Evolutionary conservation across 176 grass and related monocot genomes (phyloP).

Genomic region (Juncus effusus): DNA sequence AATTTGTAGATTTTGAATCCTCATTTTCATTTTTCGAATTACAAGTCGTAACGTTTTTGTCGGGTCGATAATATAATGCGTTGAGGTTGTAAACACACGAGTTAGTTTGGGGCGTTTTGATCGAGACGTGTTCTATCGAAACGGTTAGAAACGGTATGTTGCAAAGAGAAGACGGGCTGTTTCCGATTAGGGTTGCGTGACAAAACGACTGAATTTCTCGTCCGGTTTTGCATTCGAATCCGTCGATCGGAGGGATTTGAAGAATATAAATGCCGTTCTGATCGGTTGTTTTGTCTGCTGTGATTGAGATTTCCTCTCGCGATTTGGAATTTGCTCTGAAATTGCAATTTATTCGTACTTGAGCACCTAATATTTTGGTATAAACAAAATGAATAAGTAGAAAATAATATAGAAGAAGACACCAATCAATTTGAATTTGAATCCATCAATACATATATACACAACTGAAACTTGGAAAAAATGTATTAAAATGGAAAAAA

Average conservation of each 20-base stretch:
- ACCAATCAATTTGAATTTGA: neutral
- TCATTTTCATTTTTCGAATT: neutral
- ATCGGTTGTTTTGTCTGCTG: slow-evolving; percentile 60
- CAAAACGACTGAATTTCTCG: slow-evolving; percentile 54
- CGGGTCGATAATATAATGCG: slow-evolving; percentile 72
- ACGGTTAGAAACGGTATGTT: slow-evolving; percentile 51
- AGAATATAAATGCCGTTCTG: slow-evolving; percentile 65
- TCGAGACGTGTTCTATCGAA: slow-evolving; percentile 50
- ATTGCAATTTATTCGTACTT: slow-evolving; percentile 59
- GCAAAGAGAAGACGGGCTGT: slow-evolving; percentile 59
- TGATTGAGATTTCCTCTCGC: slow-evolving; percentile 58
- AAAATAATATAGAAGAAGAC: neutral
- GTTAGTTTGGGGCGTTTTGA: slow-evolving; percentile 16
- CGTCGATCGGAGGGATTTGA: slow-evolving; percentile 62
- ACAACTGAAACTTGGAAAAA: neutral
- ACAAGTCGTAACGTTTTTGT: slow-evolving; percentile 28
- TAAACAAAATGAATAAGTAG: neutral
- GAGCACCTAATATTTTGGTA: slow-evolving; percentile 37
- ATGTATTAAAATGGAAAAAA: neutral
- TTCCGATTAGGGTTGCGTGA: slow-evolving; percentile 49
- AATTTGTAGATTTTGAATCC: neutral
- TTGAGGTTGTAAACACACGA: slow-evolving; percentile 72
- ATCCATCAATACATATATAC: neutral
- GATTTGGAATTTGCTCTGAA: slow-evolving; percentile 47
- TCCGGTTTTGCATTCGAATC: slow-evolving; percentile 48